phyloP scores from a whole-genome alignment of 441 rosid species.

The Pelargonium citronellum region DNA sequence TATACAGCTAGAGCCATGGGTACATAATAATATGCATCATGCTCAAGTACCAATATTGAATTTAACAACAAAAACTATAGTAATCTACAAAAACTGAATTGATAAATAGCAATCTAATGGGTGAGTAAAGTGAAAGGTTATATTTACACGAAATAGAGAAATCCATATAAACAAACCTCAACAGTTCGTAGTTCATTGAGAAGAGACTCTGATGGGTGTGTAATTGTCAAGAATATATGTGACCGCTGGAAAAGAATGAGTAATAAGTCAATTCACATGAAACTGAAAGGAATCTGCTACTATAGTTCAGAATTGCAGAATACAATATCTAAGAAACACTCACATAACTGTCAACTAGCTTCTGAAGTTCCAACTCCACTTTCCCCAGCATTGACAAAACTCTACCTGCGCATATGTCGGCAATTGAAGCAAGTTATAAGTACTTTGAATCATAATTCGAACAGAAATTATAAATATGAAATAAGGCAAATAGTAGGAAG shows the following conservation, averaged over 20 bases:
- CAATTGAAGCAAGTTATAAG: background rate
- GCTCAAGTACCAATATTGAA: background rate
- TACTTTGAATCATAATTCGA: background rate
- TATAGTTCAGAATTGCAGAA: constrained; percentile 10
- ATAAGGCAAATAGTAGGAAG: background rate
- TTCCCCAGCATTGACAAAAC: constrained; percentile 67
- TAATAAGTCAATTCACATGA: constrained; percentile 18
- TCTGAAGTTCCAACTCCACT: constrained; percentile 81
- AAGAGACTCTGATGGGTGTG: constrained; percentile 87
- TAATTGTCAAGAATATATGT: constrained; percentile 72
- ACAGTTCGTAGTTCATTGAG: constrained; percentile 87
- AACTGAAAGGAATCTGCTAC: background rate
- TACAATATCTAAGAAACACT: constrained; percentile 30
- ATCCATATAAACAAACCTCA: constrained; percentile 57
- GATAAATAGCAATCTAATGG: background rate
- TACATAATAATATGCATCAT: too few species aligned
- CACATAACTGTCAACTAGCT: constrained; percentile 85
- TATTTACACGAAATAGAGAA: constrained; percentile 12
- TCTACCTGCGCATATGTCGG: constrained; percentile 45
- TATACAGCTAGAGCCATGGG: background rate
- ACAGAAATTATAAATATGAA: background rate
- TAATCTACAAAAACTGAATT: background rate
- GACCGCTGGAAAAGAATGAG: constrained; percentile 60
- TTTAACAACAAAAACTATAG: background rate
- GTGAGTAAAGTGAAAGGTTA: constrained; percentile 1